These are phyloP conservation scores for Neopestalotiopsis sp. DNA, from an alignment of 2,329 filamentous ascomycete species.

Conservation along the genomic window DNA sequence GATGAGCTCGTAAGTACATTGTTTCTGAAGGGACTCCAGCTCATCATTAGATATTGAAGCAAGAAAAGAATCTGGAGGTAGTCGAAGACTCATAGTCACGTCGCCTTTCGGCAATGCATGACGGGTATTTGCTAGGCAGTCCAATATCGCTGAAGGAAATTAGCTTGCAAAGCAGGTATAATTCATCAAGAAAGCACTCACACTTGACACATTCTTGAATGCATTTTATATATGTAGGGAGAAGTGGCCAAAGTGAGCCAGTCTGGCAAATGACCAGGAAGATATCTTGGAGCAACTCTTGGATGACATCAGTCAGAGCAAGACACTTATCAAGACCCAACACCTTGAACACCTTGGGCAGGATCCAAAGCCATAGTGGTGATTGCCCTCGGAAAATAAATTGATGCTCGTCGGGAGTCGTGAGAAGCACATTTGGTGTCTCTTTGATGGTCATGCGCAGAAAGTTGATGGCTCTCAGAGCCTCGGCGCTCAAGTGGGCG, in stretches of 20 bases:
- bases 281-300: slow-evolving; percentile 55
- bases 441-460: slow-evolving; percentile 76
- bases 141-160: slow-evolving; percentile 28
- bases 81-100: slow-evolving; percentile 32
- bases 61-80: slow-evolving; percentile 47
- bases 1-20: slow-evolving; percentile 46
- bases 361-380: slow-evolving; percentile 69
- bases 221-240: slow-evolving; percentile 51
- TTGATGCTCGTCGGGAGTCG: slow-evolving; percentile 42
- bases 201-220: slow-evolving; percentile 52
- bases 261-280: slow-evolving; percentile 50
- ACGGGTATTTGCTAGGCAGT: slow-evolving; percentile 32
- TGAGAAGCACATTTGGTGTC: slow-evolving; percentile 70
- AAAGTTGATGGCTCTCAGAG: slow-evolving; percentile 77
- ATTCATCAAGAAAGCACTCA: slow-evolving; percentile 35
- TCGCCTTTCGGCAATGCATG: slow-evolving; percentile 33
- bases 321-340: slow-evolving; percentile 57
- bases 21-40: slow-evolving; percentile 31
- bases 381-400: slow-evolving; percentile 61
- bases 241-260: slow-evolving; percentile 53
- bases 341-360: slow-evolving; percentile 62
- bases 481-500: slow-evolving; percentile 61
- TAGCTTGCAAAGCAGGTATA: slow-evolving; percentile 19
- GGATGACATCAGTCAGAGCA: slow-evolving; percentile 55
- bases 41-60: slow-evolving; percentile 28